Evolutionary conservation across 2,329 filamentous ascomycete species (phyloP).

Genomic region (Penicillium concentricum): DNA sequence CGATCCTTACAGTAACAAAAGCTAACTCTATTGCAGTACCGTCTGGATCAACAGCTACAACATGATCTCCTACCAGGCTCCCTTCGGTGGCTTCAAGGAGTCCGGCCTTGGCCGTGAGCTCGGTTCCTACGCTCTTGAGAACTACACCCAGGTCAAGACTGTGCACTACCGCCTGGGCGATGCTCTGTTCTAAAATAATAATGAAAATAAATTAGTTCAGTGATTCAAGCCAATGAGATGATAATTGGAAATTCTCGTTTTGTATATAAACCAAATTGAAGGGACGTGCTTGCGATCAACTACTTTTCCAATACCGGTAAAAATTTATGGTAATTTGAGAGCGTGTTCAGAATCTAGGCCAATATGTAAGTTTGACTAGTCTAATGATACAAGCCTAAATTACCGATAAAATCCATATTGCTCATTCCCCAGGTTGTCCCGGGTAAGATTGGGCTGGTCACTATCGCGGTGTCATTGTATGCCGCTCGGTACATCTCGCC

Average conservation of each 20-base stretch:
- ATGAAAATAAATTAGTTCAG: slow-evolving; percentile 7
- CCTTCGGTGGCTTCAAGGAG: slow-evolving; percentile 40
- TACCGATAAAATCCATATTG: neutral
- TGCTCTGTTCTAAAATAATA: slow-evolving; percentile 43
- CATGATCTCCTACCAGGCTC: slow-evolving; percentile 53
- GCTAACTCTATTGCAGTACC: slow-evolving; percentile 36
- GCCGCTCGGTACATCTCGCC: neutral
- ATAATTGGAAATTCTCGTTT: slow-evolving; percentile 1
- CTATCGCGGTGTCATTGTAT: neutral
- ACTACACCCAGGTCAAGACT: slow-evolving; percentile 52
- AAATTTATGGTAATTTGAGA: neutral
- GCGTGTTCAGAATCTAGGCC: neutral
- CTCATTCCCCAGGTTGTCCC: neutral
- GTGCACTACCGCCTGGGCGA: slow-evolving; percentile 47
- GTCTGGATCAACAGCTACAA: slow-evolving; percentile 72
- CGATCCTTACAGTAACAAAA: slow-evolving; percentile 36
- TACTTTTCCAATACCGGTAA: neutral
- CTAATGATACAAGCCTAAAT: neutral
- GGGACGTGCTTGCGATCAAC: neutral
- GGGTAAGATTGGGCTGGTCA: neutral
- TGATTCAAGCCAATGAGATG: neutral
- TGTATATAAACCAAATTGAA: slow-evolving; percentile 17
- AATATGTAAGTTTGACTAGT: neutral
- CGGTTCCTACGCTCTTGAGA: slow-evolving; percentile 50
- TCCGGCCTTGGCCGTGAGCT: slow-evolving; percentile 38